phyloP scores from a whole-genome alignment of 108 stramenopile species.

The Conticribra guillardii region DNA sequence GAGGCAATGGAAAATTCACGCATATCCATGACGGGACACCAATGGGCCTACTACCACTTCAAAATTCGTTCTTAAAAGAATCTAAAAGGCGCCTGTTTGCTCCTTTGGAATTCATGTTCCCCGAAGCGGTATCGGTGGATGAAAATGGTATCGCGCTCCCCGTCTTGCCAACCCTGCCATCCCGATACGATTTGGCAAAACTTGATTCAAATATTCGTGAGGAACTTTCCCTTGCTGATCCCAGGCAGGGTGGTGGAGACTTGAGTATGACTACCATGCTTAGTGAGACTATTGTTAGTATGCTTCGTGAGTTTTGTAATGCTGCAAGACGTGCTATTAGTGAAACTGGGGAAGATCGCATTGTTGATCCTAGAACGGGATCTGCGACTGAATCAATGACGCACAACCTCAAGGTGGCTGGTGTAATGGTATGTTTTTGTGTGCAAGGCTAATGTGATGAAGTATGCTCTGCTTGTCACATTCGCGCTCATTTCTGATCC shows the following conservation, averaged over 20 bases:
- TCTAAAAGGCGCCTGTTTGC: conserved; percentile 69
- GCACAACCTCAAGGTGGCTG: conserved; percentile 83
- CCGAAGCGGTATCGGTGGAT: conserved; percentile 74
- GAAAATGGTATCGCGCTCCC: conserved; percentile 72
- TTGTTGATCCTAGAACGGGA: conserved; percentile 52
- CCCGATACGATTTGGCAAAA: conserved; percentile 81
- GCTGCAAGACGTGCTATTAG: conserved; percentile 73
- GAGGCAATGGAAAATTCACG: conserved; percentile 29
- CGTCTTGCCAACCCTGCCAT: conserved; percentile 69
- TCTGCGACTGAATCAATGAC: conserved; percentile 63
- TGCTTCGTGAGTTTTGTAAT: conserved; percentile 75
- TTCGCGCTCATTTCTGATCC: too few species aligned
- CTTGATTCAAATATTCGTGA: conserved; percentile 79
- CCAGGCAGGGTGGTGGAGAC: conserved; percentile 86
- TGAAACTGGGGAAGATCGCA: conserved; percentile 57
- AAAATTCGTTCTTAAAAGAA: conserved; percentile 73
- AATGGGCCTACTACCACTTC: conserved; percentile 67
- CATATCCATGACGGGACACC: conserved; percentile 21
- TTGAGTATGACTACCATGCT: conserved; percentile 77
- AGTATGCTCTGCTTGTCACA: too few species aligned
- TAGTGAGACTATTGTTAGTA: conserved; percentile 68
- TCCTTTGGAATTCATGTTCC: conserved; percentile 85
- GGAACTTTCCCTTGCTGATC: conserved; percentile 82
- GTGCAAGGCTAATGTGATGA: too few species aligned
- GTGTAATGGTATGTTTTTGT: conserved; percentile 53